Conservation (phyloP, 2,329 filamentous ascomycete species). For the Tolypocladium tropicale region DNA sequence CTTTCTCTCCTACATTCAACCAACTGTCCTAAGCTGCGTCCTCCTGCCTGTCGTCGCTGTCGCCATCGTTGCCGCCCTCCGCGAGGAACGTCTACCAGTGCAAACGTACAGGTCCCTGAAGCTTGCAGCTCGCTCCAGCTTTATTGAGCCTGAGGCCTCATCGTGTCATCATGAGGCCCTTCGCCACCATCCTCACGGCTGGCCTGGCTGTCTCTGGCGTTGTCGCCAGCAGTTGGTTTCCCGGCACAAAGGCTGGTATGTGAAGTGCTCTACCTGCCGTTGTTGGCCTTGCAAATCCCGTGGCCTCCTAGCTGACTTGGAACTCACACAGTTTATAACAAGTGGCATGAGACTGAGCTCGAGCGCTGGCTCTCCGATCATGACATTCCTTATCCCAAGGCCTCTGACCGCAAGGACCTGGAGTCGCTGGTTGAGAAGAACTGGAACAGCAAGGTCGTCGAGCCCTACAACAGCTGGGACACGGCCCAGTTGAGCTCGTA, state of each 20-base stretch:
- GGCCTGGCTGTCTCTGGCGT: conserved; percentile 61
- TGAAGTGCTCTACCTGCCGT: not conserved
- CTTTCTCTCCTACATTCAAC: not conserved
- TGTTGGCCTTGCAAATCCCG: not conserved
- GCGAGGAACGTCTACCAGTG: not conserved
- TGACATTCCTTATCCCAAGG: conserved; percentile 79
- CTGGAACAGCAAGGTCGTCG: conserved; percentile 70
- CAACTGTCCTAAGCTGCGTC: not conserved
- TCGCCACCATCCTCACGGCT: conserved; percentile 58
- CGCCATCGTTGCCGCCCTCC: not conserved
- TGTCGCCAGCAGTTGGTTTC: conserved; percentile 73
- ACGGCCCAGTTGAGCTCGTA: conserved; percentile 56
- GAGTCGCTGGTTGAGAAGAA: conserved; percentile 80
- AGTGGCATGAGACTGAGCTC: conserved; percentile 96
- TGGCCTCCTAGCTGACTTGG: not conserved
- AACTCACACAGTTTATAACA: conserved; percentile 69
- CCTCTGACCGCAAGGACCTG: conserved; percentile 89
- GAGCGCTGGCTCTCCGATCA: conserved; percentile 95
- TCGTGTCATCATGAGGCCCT: conserved; percentile 59
- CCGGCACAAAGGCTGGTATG: conserved; percentile 64
- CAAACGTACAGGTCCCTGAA: not conserved
- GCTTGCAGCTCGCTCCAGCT: not conserved
- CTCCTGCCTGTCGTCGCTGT: not conserved
- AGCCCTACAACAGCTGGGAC: conserved; percentile 72
- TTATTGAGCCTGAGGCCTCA: not conserved